A percentile compares a stretch with the other conserved stretches of the same genome.
phyloP scores from a whole-genome alignment of 306 rosid species.

The Ormosia emarginata region DNA sequence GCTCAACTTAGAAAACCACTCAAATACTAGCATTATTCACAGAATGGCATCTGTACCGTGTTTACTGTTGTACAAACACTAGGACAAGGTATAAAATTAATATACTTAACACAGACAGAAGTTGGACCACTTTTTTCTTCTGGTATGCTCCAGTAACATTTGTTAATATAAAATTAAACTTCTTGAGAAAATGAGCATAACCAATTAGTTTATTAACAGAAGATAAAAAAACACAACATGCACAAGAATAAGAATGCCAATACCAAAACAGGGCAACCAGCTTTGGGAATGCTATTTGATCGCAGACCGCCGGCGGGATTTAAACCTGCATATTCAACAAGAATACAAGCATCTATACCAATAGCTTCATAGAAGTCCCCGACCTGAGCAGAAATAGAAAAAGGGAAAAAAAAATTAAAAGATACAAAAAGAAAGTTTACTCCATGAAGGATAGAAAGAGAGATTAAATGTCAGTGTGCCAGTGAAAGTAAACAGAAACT shows the following conservation, averaged over 20 bases:
- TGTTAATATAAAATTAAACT: neutral
- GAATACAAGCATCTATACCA: slow-evolving; percentile 87
- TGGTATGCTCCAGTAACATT: neutral
- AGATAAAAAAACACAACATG: slow-evolving; percentile 6
- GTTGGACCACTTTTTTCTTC: neutral
- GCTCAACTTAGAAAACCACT: neutral
- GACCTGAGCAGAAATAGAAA: slow-evolving; percentile 47
- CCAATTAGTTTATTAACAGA: neutral
- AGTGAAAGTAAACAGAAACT: neutral
- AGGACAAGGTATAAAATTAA: neutral
- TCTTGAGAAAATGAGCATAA: neutral
- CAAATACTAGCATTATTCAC: neutral
- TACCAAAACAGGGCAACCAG: slow-evolving; percentile 98
- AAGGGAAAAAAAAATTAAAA: neutral
- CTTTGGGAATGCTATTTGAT: slow-evolving; percentile 77
- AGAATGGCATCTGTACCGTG: neutral
- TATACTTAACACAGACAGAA: neutral
- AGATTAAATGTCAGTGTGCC: neutral
- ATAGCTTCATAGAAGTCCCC: slow-evolving; percentile 92
- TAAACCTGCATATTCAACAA: slow-evolving; percentile 89
- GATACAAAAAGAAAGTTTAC: neutral
- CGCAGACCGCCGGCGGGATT: slow-evolving; percentile 90
- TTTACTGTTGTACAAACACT: slow-evolving; percentile 1
- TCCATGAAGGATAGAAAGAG: neutral
- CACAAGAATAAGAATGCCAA: slow-evolving; percentile 8